Conservation (phyloP, 805 yeast species). For the Barnettozyma populi region DNA sequence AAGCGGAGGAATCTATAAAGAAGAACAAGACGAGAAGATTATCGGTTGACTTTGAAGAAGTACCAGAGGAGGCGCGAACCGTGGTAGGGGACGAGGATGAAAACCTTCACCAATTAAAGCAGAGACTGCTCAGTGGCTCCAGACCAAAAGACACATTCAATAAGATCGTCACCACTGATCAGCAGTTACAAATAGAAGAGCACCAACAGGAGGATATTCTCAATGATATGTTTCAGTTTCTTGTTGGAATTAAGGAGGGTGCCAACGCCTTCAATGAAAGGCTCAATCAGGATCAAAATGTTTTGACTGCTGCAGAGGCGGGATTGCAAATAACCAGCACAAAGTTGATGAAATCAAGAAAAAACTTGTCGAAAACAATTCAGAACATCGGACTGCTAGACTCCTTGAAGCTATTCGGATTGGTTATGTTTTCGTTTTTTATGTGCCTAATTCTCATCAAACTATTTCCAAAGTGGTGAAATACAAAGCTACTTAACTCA, state of each 20-base stretch:
- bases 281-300: constrained; percentile 32
- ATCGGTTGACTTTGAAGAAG: constrained; percentile 20
- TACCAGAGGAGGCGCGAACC: constrained; percentile 1
- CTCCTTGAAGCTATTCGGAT: constrained; percentile 25
- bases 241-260: constrained; percentile 32
- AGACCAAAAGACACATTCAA: constrained; percentile 12
- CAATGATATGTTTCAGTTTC: constrained; percentile 34
- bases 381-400: constrained; percentile 26
- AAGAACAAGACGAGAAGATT: constrained; percentile 13
- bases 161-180: constrained; percentile 24
- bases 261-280: constrained; percentile 37
- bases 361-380: constrained; percentile 25
- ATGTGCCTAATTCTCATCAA: constrained; percentile 31
- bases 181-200: constrained; percentile 32
- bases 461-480: constrained; percentile 34
- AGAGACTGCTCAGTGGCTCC: constrained; percentile 25
- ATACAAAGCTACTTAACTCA: neutral
- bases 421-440: constrained; percentile 25
- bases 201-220: constrained; percentile 32
- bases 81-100: constrained; percentile 21
- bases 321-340: constrained; percentile 35
- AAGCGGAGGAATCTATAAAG: constrained; percentile 6
- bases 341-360: constrained; percentile 28
- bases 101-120: constrained; percentile 28
- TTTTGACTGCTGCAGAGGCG: constrained; percentile 36